Evolutionary conservation across 1,284 basidiomycete genomes (phyloP).

Genomic region (Termitomyces sp.): DNA sequence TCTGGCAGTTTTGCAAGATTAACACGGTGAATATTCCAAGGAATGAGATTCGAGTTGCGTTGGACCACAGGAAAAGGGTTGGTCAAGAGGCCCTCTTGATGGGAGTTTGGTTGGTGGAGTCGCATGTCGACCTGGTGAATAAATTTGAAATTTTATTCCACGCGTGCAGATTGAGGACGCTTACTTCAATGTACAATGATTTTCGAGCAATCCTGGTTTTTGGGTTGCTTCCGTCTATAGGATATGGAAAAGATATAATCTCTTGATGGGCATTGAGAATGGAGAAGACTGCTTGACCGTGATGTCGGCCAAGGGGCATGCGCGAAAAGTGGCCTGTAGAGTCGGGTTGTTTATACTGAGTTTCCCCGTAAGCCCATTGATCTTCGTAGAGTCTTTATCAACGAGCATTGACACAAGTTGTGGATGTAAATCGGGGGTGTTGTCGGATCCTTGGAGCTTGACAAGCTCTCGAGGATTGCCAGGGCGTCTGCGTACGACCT

Average conservation of each 20-base stretch:
- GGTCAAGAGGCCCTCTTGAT: constrained; percentile 8
- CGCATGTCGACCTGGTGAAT: constrained; percentile 16
- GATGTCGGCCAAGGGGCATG: constrained; percentile 18
- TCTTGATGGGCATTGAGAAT: constrained; percentile 17
- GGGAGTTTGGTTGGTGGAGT: neutral
- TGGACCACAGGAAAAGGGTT: constrained; percentile 30
- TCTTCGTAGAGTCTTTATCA: neutral
- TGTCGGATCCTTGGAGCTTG: neutral
- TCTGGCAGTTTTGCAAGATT: constrained; percentile 33
- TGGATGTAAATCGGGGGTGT: neutral
- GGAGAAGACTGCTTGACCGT: constrained; percentile 19
- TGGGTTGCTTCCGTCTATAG: constrained; percentile 27
- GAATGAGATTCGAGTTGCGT: constrained; percentile 16
- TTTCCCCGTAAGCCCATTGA: constrained; percentile 10
- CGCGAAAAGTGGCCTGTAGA: constrained; percentile 11
- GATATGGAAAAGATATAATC: constrained; percentile 27
- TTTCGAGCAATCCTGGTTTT: constrained; percentile 45
- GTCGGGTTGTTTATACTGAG: constrained; percentile 8
- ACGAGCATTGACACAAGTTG: neutral
- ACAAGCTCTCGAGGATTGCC: constrained; percentile 18
- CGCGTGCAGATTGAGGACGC: constrained; percentile 1
- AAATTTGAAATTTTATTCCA: neutral
- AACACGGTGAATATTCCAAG: constrained; percentile 39
- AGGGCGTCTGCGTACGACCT: constrained; percentile 27
- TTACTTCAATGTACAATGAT: constrained; percentile 49